phyloP scores from a whole-genome alignment of 2,329 filamentous ascomycete genomes.

The Diaporthe amygdali region DNA sequence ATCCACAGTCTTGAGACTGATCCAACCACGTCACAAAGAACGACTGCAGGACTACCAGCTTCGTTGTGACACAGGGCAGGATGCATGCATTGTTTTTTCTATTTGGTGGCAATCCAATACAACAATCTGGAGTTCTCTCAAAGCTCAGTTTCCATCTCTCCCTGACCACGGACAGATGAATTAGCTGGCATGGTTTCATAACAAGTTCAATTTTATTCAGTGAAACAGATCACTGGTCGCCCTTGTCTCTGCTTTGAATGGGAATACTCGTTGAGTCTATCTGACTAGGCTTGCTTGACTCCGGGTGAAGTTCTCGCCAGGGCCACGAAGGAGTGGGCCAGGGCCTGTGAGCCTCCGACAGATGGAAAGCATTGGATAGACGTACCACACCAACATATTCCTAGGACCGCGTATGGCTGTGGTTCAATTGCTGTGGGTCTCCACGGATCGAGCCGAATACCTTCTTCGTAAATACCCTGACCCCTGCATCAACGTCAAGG shows the following conservation, averaged over 20 bases:
- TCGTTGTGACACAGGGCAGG: not conserved
- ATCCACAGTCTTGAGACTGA: not conserved
- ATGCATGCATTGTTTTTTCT: not conserved
- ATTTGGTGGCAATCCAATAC: too few relatives aligned
- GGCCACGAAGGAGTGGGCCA: not conserved
- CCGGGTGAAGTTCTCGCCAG: too few relatives aligned
- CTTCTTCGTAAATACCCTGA: not conserved
- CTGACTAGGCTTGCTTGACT: too few relatives aligned
- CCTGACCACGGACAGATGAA: too few relatives aligned
- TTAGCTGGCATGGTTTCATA: too few relatives aligned
- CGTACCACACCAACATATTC: not conserved
- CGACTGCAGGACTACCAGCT: not conserved
- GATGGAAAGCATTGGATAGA: not conserved
- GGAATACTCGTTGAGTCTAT: too few relatives aligned
- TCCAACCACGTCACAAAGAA: not conserved
- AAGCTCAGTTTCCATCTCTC: not conserved
- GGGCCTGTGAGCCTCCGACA: not conserved
- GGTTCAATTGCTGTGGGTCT: not conserved
- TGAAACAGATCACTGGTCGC: not conserved
- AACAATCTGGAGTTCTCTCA: not conserved
- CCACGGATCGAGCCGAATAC: not conserved
- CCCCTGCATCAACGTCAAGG: not conserved
- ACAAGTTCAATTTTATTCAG: too few relatives aligned
- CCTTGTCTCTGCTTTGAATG: not conserved
- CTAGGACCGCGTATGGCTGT: not conserved